Evolutionary conservation across 2,329 filamentous ascomycete genomes (phyloP).

Genomic region (Venturia oleaginea): DNA sequence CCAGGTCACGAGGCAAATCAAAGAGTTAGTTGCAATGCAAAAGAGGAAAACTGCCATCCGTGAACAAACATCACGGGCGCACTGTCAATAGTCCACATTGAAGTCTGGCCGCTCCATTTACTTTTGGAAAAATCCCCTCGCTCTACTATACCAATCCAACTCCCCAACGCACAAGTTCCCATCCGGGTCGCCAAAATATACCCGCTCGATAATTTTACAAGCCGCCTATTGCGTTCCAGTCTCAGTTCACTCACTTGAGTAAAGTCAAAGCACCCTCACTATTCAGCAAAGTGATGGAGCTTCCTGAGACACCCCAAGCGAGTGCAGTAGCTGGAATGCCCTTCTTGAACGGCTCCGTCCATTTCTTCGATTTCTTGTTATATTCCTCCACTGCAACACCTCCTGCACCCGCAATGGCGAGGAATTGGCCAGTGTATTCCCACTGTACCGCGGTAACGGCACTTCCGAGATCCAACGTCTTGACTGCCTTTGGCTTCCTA

Average conservation of each 20-base stretch:
- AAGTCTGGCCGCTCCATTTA: too few species aligned
- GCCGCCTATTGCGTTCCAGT: too few species aligned
- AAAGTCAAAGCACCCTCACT: slow-evolving; percentile 2
- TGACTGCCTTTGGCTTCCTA: slow-evolving; percentile 62
- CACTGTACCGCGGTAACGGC: slow-evolving; percentile 69
- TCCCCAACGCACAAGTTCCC: too few species aligned
- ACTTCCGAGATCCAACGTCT: slow-evolving; percentile 77
- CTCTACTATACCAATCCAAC: too few species aligned
- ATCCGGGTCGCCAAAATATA: too few species aligned
- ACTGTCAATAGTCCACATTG: too few species aligned
- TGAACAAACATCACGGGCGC: too few species aligned
- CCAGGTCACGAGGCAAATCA: too few species aligned
- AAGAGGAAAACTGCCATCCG: too few species aligned
- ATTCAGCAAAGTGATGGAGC: neutral
- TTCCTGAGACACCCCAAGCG: slow-evolving; percentile 53
- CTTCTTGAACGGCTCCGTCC: slow-evolving; percentile 76
- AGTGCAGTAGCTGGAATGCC: slow-evolving; percentile 65
- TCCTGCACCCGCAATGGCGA: slow-evolving; percentile 70
- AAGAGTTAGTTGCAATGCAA: too few species aligned
- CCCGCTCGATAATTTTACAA: too few species aligned
- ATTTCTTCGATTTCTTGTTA: slow-evolving; percentile 74
- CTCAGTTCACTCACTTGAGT: neutral
- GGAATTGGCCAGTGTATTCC: slow-evolving; percentile 93
- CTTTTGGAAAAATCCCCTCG: too few species aligned
- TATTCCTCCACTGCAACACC: slow-evolving; percentile 87